Conservation (phyloP, 441 rosid species). For the Erodium moschatum region DNA sequence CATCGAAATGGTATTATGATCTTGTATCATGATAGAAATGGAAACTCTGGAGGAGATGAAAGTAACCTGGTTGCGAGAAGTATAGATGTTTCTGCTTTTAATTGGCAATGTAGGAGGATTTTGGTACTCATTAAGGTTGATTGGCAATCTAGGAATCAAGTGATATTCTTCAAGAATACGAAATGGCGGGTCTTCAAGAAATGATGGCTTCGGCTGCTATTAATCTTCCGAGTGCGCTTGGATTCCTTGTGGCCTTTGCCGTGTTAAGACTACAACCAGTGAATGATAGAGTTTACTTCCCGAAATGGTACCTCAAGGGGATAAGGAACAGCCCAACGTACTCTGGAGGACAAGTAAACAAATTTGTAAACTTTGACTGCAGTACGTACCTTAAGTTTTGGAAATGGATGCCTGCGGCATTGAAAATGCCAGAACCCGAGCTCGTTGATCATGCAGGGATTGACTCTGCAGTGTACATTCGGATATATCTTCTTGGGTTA, state of each 20-base stretch:
- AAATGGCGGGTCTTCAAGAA: conserved; percentile 78
- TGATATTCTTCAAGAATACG: not conserved
- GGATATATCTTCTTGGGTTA: conserved; percentile 89
- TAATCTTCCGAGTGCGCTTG: conserved; percentile 60
- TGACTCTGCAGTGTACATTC: conserved; percentile 83
- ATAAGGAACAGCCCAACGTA: conserved; percentile 60
- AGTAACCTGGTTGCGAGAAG: not conserved
- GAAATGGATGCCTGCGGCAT: conserved; percentile 98
- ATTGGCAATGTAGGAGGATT: not conserved
- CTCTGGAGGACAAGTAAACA: conserved; percentile 45
- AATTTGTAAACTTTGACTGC: conserved; percentile 69
- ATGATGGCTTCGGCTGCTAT: conserved; percentile 81
- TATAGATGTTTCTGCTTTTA: not conserved
- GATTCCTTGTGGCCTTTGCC: conserved; percentile 83
- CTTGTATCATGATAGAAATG: too few species aligned
- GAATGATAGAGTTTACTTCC: conserved; percentile 89
- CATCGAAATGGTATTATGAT: too few species aligned
- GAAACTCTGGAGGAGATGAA: too few species aligned
- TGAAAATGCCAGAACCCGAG: conserved; percentile 71
- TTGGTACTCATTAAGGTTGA: too few species aligned
- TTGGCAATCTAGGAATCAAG: not conserved
- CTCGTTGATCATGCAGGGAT: conserved; percentile 84
- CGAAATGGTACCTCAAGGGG: conserved; percentile 73
- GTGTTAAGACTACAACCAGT: conserved; percentile 72
- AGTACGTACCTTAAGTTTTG: conserved; percentile 69